A percentile compares a stretch with the other conserved stretches of the same genome.
phyloP scores from a whole-genome alignment of 345 rosid genomes.

The Salix udensis region DNA sequence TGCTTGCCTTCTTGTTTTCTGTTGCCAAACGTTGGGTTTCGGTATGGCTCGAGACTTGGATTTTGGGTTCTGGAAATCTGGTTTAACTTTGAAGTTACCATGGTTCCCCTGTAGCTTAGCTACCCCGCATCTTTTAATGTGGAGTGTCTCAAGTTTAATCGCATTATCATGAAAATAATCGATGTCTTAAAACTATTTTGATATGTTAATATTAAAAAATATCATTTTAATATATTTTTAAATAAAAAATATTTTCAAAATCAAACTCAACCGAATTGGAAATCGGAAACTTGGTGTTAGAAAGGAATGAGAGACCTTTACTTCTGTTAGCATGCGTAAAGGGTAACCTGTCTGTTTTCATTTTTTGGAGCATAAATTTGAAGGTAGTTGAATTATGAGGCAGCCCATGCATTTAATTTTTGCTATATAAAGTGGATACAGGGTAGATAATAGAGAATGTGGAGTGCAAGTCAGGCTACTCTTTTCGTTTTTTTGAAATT shows the following conservation, averaged over 20 bases:
- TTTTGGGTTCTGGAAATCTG: not conserved
- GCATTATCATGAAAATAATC: not conserved
- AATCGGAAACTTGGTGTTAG: too few relatives aligned
- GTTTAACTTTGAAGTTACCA: not conserved
- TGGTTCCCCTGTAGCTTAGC: not conserved
- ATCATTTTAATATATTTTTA: too few relatives aligned
- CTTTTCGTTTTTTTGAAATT: not conserved
- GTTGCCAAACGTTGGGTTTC: not conserved
- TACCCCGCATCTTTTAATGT: too few relatives aligned
- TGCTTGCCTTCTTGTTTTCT: constrained; percentile 7
- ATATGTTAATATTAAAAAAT: too few relatives aligned
- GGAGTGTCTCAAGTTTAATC: not conserved
- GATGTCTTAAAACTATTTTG: too few relatives aligned
- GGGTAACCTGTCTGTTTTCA: too few relatives aligned
- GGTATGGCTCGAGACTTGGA: not conserved
- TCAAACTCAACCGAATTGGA: too few relatives aligned
- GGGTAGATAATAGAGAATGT: not conserved
- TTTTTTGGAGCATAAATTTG: too few relatives aligned
- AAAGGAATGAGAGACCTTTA: too few relatives aligned
- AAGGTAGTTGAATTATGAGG: not conserved
- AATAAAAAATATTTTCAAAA: too few relatives aligned
- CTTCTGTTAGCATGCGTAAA: too few relatives aligned
- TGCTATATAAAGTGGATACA: not conserved
- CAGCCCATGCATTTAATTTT: not conserved
- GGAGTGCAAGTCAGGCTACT: not conserved